These are phyloP conservation scores for Scytalidium lignicola DNA, from an alignment of 2,329 filamentous ascomycete genomes.

Conservation along the genomic window DNA sequence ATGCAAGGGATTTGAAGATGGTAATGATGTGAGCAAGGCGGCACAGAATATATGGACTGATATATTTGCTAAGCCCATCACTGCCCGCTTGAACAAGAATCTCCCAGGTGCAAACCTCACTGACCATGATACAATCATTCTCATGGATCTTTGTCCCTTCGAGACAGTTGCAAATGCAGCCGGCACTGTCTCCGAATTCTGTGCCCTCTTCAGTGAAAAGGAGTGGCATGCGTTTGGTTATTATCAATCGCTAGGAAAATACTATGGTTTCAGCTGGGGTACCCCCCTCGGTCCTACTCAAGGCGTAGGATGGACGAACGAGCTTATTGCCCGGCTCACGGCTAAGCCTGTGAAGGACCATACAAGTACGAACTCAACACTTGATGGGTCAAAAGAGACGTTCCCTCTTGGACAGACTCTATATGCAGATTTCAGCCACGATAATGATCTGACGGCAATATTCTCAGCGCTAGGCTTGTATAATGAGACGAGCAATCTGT, in stretches of 20 bases:
- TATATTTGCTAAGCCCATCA: slow-evolving; percentile 63
- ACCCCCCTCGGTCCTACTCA: slow-evolving; percentile 77
- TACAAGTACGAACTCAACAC: slow-evolving; percentile 72
- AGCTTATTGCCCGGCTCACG: slow-evolving; percentile 78
- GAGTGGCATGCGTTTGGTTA: slow-evolving; percentile 83
- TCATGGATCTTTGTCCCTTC: slow-evolving; percentile 91
- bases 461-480: slow-evolving; percentile 76
- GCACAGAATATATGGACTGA: slow-evolving; percentile 54
- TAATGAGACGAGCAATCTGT: slow-evolving; percentile 54
- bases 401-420: slow-evolving; percentile 66
- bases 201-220: slow-evolving; percentile 62
- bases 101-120: slow-evolving; percentile 64
- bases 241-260: slow-evolving; percentile 74
- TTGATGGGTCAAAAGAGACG: slow-evolving; percentile 60
- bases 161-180: slow-evolving; percentile 63
- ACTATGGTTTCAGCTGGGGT: slow-evolving; percentile 74
- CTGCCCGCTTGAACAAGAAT: slow-evolving; percentile 61
- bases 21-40: slow-evolving; percentile 41
- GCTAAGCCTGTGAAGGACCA: slow-evolving; percentile 61
- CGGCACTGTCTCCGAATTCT: slow-evolving; percentile 64
- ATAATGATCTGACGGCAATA: slow-evolving; percentile 78
- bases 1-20: slow-evolving; percentile 66
- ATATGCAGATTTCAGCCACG: slow-evolving; percentile 89
- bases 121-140: slow-evolving; percentile 54
- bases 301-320: slow-evolving; percentile 82